These are phyloP conservation scores for Fusarium sp. DNA, from an alignment of 2,329 filamentous ascomycete species.

Conservation along the genomic window DNA sequence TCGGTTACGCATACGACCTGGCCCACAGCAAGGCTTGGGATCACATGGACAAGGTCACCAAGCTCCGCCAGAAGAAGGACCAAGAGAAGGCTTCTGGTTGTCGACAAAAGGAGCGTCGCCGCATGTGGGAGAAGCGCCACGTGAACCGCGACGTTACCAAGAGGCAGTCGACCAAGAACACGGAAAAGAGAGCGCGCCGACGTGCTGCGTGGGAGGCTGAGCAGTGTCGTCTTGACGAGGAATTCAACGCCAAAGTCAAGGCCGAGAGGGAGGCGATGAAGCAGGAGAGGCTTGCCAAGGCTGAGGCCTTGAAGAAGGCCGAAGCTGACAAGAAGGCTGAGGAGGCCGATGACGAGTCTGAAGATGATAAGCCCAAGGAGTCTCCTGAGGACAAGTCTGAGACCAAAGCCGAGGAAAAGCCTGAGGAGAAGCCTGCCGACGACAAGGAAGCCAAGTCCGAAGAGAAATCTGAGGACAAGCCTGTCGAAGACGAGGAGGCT, in stretches of 20 bases:
- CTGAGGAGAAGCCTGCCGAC: slow-evolving; percentile 11
- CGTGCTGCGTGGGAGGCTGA: slow-evolving; percentile 43
- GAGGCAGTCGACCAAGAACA: slow-evolving; percentile 53
- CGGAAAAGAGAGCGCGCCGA: slow-evolving; percentile 47
- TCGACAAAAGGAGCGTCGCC: slow-evolving; percentile 55
- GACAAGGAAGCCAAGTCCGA: slow-evolving; percentile 9
- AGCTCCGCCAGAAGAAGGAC: slow-evolving; percentile 59
- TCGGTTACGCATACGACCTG: slow-evolving; percentile 66
- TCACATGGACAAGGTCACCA: slow-evolving; percentile 59
- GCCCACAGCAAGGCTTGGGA: slow-evolving; percentile 65
- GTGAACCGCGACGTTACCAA: slow-evolving; percentile 53
- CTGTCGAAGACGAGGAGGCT: slow-evolving; percentile 16
- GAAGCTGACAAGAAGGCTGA: slow-evolving; percentile 28
- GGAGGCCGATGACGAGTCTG: slow-evolving; percentile 38
- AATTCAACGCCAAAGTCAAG: slow-evolving; percentile 44
- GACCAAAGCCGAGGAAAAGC: slow-evolving; percentile 1
- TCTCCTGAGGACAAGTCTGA: neutral
- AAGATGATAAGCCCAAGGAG: slow-evolving; percentile 24
- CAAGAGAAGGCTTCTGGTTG: slow-evolving; percentile 59
- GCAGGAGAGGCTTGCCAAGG: slow-evolving; percentile 31
- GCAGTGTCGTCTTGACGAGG: slow-evolving; percentile 40
- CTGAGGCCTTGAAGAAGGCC: slow-evolving; percentile 29
- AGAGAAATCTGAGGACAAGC: slow-evolving; percentile 15
- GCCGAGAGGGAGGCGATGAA: slow-evolving; percentile 28
- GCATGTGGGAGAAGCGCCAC: slow-evolving; percentile 59